Percentiles rank a stretch among this genome's conserved stretches.
phyloP scores from a whole-genome alignment of 2,329 filamentous ascomycete genomes.

The Leptographium flavum region DNA sequence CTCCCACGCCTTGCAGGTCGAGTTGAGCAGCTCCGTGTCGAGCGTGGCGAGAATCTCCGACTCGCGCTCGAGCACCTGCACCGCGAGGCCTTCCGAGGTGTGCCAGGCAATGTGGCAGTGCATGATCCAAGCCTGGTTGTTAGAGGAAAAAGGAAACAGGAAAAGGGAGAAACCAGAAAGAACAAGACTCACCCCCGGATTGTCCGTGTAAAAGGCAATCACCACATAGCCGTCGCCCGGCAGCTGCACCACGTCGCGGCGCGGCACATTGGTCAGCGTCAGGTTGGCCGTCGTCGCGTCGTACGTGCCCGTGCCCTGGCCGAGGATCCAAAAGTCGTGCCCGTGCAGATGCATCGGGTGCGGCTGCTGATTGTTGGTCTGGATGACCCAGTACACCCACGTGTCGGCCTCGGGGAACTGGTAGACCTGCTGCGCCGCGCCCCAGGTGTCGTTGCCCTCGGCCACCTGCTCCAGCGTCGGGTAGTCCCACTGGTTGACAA shows the following conservation, averaged over 20 bases:
- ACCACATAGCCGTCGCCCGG: conserved; percentile 26
- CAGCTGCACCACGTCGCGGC: conserved; percentile 28
- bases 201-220: conserved; percentile 32
- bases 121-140: conserved; percentile 26
- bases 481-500: conserved; percentile 14
- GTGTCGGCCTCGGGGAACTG: conserved; percentile 2
- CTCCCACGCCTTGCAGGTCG: not conserved
- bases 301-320: conserved; percentile 10
- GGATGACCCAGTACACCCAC: conserved; percentile 10
- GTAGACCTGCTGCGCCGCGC: conserved; percentile 6
- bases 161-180: not conserved
- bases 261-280: conserved; percentile 23
- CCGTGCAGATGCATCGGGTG: conserved; percentile 31
- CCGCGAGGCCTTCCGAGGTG: conserved; percentile 3
- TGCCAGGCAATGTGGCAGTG: conserved; percentile 46
- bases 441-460: conserved; percentile 7
- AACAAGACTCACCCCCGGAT: conserved; percentile 22
- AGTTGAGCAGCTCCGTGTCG: not conserved
- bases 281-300: conserved; percentile 10
- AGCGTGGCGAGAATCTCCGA: not conserved
- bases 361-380: conserved; percentile 4
- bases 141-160: not conserved
- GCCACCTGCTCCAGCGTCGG: conserved; percentile 9
- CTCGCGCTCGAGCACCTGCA: conserved; percentile 4
- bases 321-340: conserved; percentile 26